Conservation (phyloP, 1,139 yeast genomes). For the Geotrichum klebahnii region DNA sequence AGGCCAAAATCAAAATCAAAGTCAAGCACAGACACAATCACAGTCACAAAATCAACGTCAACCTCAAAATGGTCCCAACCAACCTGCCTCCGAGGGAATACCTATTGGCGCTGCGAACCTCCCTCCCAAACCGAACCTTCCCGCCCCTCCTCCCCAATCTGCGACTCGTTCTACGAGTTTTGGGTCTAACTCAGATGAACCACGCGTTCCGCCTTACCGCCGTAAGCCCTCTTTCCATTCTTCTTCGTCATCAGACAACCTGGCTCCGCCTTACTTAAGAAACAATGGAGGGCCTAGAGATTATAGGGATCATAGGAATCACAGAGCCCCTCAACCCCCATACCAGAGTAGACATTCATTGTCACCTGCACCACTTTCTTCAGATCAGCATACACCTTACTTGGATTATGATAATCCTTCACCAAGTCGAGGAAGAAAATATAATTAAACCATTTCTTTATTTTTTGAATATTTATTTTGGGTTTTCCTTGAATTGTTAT, state of each 20-base stretch:
- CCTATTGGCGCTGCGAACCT: neutral
- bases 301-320: too few relatives aligned
- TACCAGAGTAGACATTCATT: too few relatives aligned
- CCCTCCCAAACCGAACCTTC: slow-evolving; percentile 9
- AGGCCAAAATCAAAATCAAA: slow-evolving; percentile 11
- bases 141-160: neutral
- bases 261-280: slow-evolving; percentile 10
- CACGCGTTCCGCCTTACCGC: slow-evolving; percentile 1
- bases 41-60: slow-evolving; percentile 12
- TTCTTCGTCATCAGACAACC: neutral
- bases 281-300: too few relatives aligned
- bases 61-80: neutral
- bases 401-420: too few relatives aligned
- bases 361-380: too few relatives aligned
- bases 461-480: too few relatives aligned
- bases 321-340: too few relatives aligned
- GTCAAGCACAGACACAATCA: slow-evolving; percentile 4
- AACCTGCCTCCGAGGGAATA: neutral
- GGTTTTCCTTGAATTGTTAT: too few relatives aligned
- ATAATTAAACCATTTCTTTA: too few relatives aligned
- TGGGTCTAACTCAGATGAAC: neutral
- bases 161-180: neutral
- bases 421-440: too few relatives aligned
- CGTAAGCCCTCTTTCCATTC: too few relatives aligned
- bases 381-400: too few relatives aligned